Evolutionary conservation across 2,329 filamentous ascomycete species (phyloP), one percentile per base, ranked within the genome.

Genomic region (Talaromyces sp.): DNA sequence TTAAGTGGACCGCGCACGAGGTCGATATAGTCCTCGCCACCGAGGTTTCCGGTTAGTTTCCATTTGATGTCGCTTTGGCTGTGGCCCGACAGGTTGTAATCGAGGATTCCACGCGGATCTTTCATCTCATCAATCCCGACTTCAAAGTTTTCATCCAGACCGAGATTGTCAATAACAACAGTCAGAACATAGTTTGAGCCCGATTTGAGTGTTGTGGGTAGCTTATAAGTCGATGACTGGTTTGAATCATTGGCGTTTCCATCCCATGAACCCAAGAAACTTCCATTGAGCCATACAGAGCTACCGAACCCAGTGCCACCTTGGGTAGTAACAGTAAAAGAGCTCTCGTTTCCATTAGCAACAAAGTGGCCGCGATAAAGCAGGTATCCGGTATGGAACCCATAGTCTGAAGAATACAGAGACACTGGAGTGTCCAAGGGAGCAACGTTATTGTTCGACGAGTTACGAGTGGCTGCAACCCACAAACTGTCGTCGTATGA

Each of bases 391-490:
- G 86, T 82, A 71, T 90, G 81, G 74, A 87, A 93, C 28, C 89
- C 89, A 68, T 93, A 93, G 73, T 93, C 90, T 16, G 84, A 84
- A 0, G 81, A 82, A 68, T 89, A 91, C 0, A 93, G 82, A 0
- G 85, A 87, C 0, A 84, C 86, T 0, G 89, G 86, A 0, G 90
- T 92, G 0, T 78, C 82, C 2, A 88, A 75, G 1, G 81, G 76
- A 27, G 75, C 69, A 18, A 80, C 76, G 0, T 83, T 85, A 72
- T 92, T 92, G 69, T 84, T 84, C 1, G 86, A 87, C 2, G 79
- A 80, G 1, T 76, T 79, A 5, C 85, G 78, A 63, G 87, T 76
- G 0, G 89, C 90, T 0, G 70, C 66, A 28, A 59, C 81, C 91
- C 91, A 95, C 5, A 75, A 73, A 3, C 83, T 83, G 72, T 95